Percentiles rank a stretch among this genome's conserved stretches.
Conservation (phyloP, 1,139 yeast species). For the Suhomyces bokatorum region DNA sequence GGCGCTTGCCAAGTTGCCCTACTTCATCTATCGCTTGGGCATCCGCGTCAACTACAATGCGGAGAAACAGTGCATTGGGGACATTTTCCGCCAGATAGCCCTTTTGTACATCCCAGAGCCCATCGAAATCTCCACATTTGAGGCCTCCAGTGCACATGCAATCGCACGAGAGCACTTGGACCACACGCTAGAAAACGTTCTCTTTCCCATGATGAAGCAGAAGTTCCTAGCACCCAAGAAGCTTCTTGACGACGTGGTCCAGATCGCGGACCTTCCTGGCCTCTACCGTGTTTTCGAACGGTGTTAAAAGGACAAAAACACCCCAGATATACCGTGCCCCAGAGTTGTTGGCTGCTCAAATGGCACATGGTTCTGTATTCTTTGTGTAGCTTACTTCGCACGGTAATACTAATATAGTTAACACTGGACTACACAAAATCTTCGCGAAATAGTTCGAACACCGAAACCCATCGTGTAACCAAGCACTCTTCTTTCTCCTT, state of each 20-base stretch:
- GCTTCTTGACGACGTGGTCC: slow-evolving; percentile 59
- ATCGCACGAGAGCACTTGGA: slow-evolving; percentile 23
- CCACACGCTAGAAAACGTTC: slow-evolving; percentile 48
- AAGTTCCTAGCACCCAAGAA: slow-evolving; percentile 64
- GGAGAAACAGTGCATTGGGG: slow-evolving; percentile 68
- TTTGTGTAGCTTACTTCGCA: too few species aligned
- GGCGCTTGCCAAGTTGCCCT: slow-evolving; percentile 60
- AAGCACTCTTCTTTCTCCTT: too few species aligned
- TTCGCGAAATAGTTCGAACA: slow-evolving; percentile 3
- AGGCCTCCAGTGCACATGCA: background rate
- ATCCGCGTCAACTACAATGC: slow-evolving; percentile 59
- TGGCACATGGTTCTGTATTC: too few species aligned
- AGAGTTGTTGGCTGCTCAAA: background rate
- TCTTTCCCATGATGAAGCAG: slow-evolving; percentile 68
- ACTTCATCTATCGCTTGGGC: slow-evolving; percentile 64
- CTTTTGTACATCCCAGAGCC: slow-evolving; percentile 72
- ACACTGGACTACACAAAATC: background rate
- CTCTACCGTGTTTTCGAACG: slow-evolving; percentile 90
- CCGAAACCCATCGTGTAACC: slow-evolving; percentile 1
- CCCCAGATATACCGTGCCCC: too few species aligned
- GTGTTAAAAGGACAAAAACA: slow-evolving; percentile 44
- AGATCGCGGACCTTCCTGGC: slow-evolving; percentile 90
- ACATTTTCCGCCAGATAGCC: slow-evolving; percentile 68
- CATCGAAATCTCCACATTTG: slow-evolving; percentile 6
- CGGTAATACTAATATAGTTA: too few species aligned